These are phyloP conservation scores for Fusarium duplospermum DNA, from an alignment of 2,329 filamentous ascomycete genomes.

Conservation along the genomic window DNA sequence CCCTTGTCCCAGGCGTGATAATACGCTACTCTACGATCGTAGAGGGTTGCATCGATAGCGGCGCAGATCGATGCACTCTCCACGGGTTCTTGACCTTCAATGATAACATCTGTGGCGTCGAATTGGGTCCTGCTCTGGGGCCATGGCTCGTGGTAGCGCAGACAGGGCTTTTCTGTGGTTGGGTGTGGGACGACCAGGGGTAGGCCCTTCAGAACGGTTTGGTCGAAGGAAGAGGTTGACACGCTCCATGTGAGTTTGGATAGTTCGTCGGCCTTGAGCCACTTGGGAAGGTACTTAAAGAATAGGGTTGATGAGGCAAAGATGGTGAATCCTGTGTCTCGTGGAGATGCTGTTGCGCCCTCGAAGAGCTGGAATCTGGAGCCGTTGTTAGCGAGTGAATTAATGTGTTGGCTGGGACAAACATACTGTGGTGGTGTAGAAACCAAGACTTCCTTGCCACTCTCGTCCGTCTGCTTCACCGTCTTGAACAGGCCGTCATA, in stretches of 20 bases:
- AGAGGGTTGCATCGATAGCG: constrained; percentile 55
- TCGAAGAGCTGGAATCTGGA: constrained; percentile 65
- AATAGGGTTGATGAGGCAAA: constrained; percentile 64
- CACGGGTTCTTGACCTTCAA: constrained; percentile 50
- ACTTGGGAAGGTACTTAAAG: constrained; percentile 58
- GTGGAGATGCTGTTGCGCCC: constrained; percentile 58
- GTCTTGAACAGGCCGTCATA: constrained; percentile 69
- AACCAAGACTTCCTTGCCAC: constrained; percentile 54
- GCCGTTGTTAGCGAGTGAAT: not conserved
- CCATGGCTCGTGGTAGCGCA: constrained; percentile 68
- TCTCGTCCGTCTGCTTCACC: constrained; percentile 50
- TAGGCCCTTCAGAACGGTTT: constrained; percentile 55
- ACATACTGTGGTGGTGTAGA: constrained; percentile 58
- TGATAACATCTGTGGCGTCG: constrained; percentile 56
- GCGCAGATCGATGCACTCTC: constrained; percentile 53
- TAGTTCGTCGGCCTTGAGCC: constrained; percentile 52
- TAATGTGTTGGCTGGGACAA: fast-evolving
- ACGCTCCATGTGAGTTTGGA: constrained; percentile 60
- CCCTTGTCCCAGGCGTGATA: constrained; percentile 66
- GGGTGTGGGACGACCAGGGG: constrained; percentile 60
- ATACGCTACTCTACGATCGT: constrained; percentile 62
- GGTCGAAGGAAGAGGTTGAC: constrained; percentile 59
- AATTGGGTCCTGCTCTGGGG: constrained; percentile 63
- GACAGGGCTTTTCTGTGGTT: constrained; percentile 57
- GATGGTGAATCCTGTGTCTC: constrained; percentile 64